Evolutionary conservation across 805 yeast genomes (phyloP).

Genomic region (Yarrowia phangngaensis): DNA sequence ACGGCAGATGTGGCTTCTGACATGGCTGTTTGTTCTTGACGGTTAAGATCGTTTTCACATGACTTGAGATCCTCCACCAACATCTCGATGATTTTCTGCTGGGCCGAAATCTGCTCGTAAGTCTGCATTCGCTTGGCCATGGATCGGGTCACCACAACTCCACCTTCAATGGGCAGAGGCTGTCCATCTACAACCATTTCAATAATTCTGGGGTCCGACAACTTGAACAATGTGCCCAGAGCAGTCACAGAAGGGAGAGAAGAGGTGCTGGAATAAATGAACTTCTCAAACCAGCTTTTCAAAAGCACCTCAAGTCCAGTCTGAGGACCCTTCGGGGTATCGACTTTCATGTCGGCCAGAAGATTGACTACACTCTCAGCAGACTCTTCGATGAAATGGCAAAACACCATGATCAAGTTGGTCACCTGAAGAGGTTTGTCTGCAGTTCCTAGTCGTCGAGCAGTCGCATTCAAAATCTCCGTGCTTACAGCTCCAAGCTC

Average conservation of each 20-base stretch:
- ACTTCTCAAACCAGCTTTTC: constrained; percentile 70
- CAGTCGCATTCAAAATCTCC: constrained; percentile 70
- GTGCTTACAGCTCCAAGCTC: constrained; percentile 43
- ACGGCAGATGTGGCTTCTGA: constrained; percentile 20
- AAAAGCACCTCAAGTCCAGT: constrained; percentile 49
- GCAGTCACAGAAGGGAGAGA: constrained; percentile 55
- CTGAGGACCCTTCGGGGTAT: constrained; percentile 10
- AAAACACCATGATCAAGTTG: constrained; percentile 70
- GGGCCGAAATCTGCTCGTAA: constrained; percentile 63
- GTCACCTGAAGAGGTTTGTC: constrained; percentile 70
- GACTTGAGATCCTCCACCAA: constrained; percentile 68
- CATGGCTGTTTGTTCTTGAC: constrained; percentile 27
- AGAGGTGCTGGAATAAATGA: constrained; percentile 1
- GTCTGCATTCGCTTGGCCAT: constrained; percentile 52
- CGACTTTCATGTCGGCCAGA: constrained; percentile 44
- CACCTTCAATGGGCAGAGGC: constrained; percentile 54
- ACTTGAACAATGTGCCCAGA: constrained; percentile 57
- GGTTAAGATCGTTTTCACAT: constrained; percentile 46
- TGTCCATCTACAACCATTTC: constrained; percentile 71
- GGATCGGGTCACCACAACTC: constrained; percentile 78
- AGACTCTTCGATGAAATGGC: constrained; percentile 61
- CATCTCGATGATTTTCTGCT: constrained; percentile 67
- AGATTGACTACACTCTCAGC: constrained; percentile 62
- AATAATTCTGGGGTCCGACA: constrained; percentile 54
- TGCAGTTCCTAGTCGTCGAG: constrained; percentile 60